These are phyloP conservation scores for Sporopachydermia cereana DNA, from an alignment of 1,139 yeast genomes.

Conservation along the genomic window DNA sequence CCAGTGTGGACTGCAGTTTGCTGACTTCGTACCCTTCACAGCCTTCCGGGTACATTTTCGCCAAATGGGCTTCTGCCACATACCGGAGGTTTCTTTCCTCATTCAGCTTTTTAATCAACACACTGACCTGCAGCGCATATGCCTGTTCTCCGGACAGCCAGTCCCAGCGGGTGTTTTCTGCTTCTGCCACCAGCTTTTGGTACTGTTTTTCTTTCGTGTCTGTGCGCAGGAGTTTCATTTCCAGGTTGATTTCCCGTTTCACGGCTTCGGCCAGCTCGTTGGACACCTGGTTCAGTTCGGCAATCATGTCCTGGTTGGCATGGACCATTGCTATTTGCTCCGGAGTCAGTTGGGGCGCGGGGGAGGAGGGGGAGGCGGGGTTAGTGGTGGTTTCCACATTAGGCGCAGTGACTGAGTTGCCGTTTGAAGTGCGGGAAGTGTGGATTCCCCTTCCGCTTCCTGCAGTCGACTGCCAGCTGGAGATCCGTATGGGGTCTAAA, in stretches of 20 bases:
- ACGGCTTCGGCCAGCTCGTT: conserved; percentile 3
- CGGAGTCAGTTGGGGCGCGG: background rate
- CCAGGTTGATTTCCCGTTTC: background rate
- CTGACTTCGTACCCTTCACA: background rate
- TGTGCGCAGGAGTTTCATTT: conserved; percentile 1
- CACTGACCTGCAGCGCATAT: background rate
- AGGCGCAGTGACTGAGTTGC: too few species aligned
- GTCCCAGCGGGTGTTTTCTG: background rate
- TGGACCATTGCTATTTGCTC: background rate
- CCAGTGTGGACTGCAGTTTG: background rate
- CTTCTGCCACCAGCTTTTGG: background rate
- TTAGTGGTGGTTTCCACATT: background rate
- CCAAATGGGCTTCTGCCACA: conserved; percentile 4
- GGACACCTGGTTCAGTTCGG: conserved; percentile 4
- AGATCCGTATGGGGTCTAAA: background rate
- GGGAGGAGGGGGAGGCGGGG: background rate
- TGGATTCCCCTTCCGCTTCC: too few species aligned
- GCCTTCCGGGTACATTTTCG: background rate
- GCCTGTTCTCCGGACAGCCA: background rate
- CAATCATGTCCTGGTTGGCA: background rate
- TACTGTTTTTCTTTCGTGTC: background rate
- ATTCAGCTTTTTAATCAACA: background rate
- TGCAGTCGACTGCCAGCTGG: background rate
- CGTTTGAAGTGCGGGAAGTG: too few species aligned
- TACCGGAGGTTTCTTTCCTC: background rate